Evolutionary conservation across 139 green algal species (phyloP), one percentile per base, ranked within the genome.

Genomic region (Spirogloea muscicola): DNA sequence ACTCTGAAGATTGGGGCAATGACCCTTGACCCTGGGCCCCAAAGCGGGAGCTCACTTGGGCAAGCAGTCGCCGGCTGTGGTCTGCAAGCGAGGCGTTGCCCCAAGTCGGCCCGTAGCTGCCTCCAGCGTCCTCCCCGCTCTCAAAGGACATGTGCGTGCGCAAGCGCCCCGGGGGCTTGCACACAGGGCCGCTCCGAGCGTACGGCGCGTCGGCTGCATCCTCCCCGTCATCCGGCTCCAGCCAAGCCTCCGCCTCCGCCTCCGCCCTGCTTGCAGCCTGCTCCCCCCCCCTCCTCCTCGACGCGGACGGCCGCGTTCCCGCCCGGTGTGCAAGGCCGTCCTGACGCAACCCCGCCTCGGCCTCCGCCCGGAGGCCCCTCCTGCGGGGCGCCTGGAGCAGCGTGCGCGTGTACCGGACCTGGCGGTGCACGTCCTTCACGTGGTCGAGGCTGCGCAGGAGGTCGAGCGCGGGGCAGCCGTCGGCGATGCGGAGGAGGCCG

Each of bases 401-500:
- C 33, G 27, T 36, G 1, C 71, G 16, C n/a, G 61, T 79, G 33
- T 64, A 79, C 25, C 18, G 37, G 67, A 78, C 70, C 60, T 82
- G 74, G 29, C 37, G 48, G 25, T 31, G 40, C 1, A 82, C 37
- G 38, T 77, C 74, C 41, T 79, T 78, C 31, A 82, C 74, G 10
- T 13, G 57, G 7, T 18, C 5, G n/a, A 82, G 0, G 49, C 37
- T 18, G 10, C 25, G 33, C 39, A 80, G 38, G 29, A 9, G 39
- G 7, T 33, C 33, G 18, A 80, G 3, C 33, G 21, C 10, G n/a
- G n/a, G n/a, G n/a, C n/a, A n/a, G n/a, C n/a, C n/a, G n/a, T n/a
- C n/a, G n/a, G n/a, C n/a, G n/a, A n/a, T n/a, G n/a, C 13, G 21
- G 10, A 82, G 16, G 21, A 82, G 36, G 0, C 61, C 74, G 61